phyloP scores from a whole-genome alignment of 257 asterid genomes.

The Solanum gandarillasii region DNA sequence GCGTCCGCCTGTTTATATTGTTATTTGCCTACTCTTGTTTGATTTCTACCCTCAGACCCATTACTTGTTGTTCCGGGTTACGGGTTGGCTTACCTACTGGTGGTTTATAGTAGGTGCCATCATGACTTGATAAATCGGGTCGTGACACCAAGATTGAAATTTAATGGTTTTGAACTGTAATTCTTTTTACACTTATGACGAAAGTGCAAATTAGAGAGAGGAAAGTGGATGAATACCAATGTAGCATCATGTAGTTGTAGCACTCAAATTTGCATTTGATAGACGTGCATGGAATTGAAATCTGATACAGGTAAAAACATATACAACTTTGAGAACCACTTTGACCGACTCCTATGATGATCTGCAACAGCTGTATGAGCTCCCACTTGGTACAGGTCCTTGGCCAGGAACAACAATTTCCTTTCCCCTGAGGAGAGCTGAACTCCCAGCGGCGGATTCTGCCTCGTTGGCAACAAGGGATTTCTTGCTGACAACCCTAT shows the following conservation, averaged over 20 bases:
- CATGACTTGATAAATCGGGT: too few relatives aligned
- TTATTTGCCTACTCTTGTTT: too few relatives aligned
- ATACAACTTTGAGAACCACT: neutral
- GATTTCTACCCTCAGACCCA: too few relatives aligned
- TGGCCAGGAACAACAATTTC: conserved; percentile 57
- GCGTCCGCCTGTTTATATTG: too few relatives aligned
- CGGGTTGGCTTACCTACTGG: too few relatives aligned
- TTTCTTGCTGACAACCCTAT: conserved; percentile 67
- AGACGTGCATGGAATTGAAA: neutral
- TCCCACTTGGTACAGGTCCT: conserved; percentile 38
- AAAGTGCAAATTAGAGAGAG: neutral
- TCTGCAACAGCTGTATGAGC: conserved; percentile 55
- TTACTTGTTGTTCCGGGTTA: too few relatives aligned
- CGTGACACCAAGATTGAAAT: too few relatives aligned
- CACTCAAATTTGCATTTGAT: neutral
- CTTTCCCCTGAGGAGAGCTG: conserved; percentile 65
- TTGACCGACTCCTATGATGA: conserved; percentile 20
- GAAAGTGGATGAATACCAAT: neutral
- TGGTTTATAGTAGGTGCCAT: too few relatives aligned
- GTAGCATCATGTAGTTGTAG: neutral
- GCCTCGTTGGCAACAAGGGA: conserved; percentile 67
- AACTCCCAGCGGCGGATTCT: conserved; percentile 59
- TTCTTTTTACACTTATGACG: neutral
- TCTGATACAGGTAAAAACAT: neutral
- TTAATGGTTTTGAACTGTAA: neutral